Base-by-base conservation (phyloP, 2,329 filamentous ascomycete genomes). In the Arthrobotrys megalospora region DNA sequence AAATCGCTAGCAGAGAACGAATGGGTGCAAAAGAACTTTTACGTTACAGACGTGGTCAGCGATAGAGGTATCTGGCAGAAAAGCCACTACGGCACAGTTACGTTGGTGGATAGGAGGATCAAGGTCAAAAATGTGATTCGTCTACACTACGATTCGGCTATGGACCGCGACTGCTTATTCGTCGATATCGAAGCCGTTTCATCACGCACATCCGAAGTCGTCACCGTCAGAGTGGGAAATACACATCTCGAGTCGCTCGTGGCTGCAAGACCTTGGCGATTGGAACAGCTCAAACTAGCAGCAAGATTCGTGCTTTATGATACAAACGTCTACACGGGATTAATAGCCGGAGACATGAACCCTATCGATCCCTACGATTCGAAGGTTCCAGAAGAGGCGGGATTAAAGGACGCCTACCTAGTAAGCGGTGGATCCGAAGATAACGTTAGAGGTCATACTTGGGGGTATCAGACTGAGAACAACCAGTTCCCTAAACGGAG, bases 311-410 rank as follows among this genome's bases (percentile, higher is more conserved):
- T 78, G 3, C 84, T 90, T 81, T 85, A 85, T 1, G 81, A 83
- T 1, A 43, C 82, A 0, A 78, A 82, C 1, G 82, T 87, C 0
- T 73, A 85, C 6, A 86, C 84, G 0, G 86, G 85, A 0, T 69
- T 89, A 0, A 80, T 88, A 1, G 88, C 87, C 0, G 89, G 89
- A 0, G 88, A 90, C 80, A 85, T 89, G 50, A 90, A 90, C 78
- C 88, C 88, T 21, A 89, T 90, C 36, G 85, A 89, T 78, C 85
- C 85, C 0, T 89, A 88, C 67, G 88, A 90, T 81, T 81, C 82
- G 7, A 85, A 83, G 0, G 81, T 89, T 7, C 87, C 87, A 66
- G 80, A 81, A 0, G 86, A 88, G 0, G 88, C 88, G 68, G 80
- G 81, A 0, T 85, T 90, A 1, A 83, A 85, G 38, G 89, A 90